Evolutionary conservation across 2,329 filamentous ascomycete genomes (phyloP), one percentile per base, ranked within the genome.

Genomic region (Scedosporium dehoogii): DNA sequence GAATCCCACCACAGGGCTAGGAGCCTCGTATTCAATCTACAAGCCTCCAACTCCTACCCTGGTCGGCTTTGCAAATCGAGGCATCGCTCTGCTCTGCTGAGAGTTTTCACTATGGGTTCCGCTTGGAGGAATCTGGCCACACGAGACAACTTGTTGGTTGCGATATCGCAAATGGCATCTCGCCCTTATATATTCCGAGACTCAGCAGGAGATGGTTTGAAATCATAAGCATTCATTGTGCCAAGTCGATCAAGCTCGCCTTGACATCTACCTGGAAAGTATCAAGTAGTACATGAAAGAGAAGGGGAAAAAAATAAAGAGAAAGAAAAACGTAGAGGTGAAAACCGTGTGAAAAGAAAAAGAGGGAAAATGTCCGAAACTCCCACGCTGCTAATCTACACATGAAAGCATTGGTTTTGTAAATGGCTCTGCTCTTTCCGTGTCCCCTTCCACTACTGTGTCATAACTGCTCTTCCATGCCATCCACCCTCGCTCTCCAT

Each of bases 321-420:
- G 27, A 25, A 16, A 12, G 16, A 58, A 18, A 38, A n/a, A 27
- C 14, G 23, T 18, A 51, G 48, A 53, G 18, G 48, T 53, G 48
- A 53, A 53, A 53, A 12, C 18, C 18, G 23, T 21, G 48, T 53
- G 14, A 53, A 25, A 53, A 16, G 23, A 53, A 53, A 51, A 25
- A 21, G 23, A 53, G 48, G 23, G 48, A 53, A 53, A 53, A 53
- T 18, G 18, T 53, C 38, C 29, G 33, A 25, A 41, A 58, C 38
- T 42, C 38, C 56, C 29, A 12, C 38, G 56, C 51, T 55, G 21
- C 51, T n/a, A 41, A 29, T 58, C 56, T 58, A 58, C 56, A 42
- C n/a, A 18, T 58, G 56, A 58, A 42, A 58, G 38, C 38, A 58
- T 58, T 58, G 27, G 25, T 42, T 58, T 33, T 58, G n/a, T 58